Conservation (phyloP, 2,329 filamentous ascomycete genomes). For the Pestalotiopsis sp. region DNA sequence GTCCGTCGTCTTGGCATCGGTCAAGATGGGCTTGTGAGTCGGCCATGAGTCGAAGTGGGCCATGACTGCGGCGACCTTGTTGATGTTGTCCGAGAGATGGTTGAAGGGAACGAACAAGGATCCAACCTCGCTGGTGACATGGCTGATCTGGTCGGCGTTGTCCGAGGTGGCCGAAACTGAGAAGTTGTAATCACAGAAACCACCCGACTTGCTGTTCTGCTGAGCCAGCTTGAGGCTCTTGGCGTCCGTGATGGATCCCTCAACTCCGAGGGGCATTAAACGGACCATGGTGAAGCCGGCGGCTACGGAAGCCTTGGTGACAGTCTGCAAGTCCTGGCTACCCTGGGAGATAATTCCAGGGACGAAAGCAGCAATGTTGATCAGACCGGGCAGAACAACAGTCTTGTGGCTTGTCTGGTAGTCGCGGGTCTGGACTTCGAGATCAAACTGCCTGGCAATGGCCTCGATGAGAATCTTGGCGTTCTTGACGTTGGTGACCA, state of each 20-base stretch:
- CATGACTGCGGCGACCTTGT: conserved; percentile 78
- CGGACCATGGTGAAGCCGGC: conserved; percentile 81
- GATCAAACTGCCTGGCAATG: conserved; percentile 83
- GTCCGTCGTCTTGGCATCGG: conserved; percentile 79
- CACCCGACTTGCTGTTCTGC: conserved; percentile 67
- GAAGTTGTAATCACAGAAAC: conserved; percentile 79
- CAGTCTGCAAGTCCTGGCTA: conserved; percentile 68
- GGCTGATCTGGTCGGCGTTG: conserved; percentile 75
- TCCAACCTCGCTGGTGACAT: conserved; percentile 73
- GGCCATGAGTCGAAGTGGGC: conserved; percentile 81
- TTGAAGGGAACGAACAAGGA: conserved; percentile 85
- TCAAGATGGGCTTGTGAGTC: conserved; percentile 76
- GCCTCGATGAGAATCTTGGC: conserved; percentile 97
- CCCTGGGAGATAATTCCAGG: conserved; percentile 68
- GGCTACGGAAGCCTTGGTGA: conserved; percentile 74
- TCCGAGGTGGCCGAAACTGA: conserved; percentile 74
- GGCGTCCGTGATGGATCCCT: conserved; percentile 73
- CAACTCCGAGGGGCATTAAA: conserved; percentile 74
- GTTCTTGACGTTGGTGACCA: conserved; percentile 99
- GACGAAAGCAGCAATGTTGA: conserved; percentile 81
- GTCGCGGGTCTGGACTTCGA: conserved; percentile 82
- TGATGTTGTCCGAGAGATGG: conserved; percentile 79
- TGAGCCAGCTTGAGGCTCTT: conserved; percentile 73
- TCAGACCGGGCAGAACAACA: conserved; percentile 71
- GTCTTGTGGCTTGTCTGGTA: conserved; percentile 89